phyloP scores from a whole-genome alignment of 495 filamentous ascomycete species.

The Penicillium samsonianum region DNA sequence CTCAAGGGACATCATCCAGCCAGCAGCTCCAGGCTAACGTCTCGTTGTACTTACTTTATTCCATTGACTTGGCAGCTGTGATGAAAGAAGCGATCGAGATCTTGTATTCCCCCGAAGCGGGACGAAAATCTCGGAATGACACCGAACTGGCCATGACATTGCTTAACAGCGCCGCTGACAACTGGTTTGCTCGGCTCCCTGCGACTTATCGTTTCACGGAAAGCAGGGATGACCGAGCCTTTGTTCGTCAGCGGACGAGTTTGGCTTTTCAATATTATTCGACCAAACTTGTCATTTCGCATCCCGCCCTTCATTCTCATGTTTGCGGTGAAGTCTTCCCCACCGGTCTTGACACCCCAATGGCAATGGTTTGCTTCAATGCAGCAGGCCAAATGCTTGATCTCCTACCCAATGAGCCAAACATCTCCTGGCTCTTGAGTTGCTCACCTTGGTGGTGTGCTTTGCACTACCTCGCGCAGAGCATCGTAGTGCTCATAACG shows the following conservation, averaged over 20 bases:
- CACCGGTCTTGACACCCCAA: slow-evolving; percentile 40
- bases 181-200: slow-evolving; percentile 53
- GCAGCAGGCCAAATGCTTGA: slow-evolving; percentile 51
- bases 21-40: slow-evolving; percentile 25
- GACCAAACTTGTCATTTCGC: slow-evolving; percentile 55
- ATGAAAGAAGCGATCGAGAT: slow-evolving; percentile 48
- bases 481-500: slow-evolving; percentile 31
- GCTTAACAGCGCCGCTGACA: slow-evolving; percentile 46
- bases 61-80: slow-evolving; percentile 45
- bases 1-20: not conserved
- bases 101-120: slow-evolving; percentile 56
- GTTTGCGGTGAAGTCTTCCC: slow-evolving; percentile 25
- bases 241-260: slow-evolving; percentile 28
- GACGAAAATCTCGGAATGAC: slow-evolving; percentile 50
- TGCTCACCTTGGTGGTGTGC: slow-evolving; percentile 59
- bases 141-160: slow-evolving; percentile 51
- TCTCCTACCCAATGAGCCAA: slow-evolving; percentile 43
- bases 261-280: slow-evolving; percentile 56
- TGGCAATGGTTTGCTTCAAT: slow-evolving; percentile 49
- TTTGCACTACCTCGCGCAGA: slow-evolving; percentile 60
- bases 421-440: slow-evolving; percentile 42
- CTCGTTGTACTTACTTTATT: slow-evolving; percentile 47
- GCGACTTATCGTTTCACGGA: slow-evolving; percentile 43
- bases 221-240: slow-evolving; percentile 19
- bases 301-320: slow-evolving; percentile 56